These are phyloP conservation scores for Raphanus sativus DNA, from an alignment of 345 rosid genomes.

Conservation along the genomic window DNA sequence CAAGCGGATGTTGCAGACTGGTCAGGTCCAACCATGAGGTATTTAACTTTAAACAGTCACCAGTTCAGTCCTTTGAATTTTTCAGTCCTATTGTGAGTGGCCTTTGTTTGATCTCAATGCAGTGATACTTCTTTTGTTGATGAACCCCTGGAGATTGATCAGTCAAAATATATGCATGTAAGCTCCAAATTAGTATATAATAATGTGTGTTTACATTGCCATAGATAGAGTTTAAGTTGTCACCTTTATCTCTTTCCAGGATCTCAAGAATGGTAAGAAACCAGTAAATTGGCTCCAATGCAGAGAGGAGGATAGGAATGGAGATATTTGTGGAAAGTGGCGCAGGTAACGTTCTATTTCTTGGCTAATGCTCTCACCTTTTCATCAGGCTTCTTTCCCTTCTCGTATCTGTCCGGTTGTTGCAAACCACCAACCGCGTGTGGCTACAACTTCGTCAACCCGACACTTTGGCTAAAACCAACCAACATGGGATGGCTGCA, in stretches of 20 bases:
- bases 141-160: slow-evolving; percentile 47
- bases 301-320: slow-evolving; percentile 49
- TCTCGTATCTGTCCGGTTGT: slow-evolving; percentile 54
- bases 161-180: slow-evolving; percentile 50
- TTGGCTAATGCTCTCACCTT: slow-evolving; percentile 18
- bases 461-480: slow-evolving; percentile 79
- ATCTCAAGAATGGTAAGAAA: slow-evolving; percentile 40
- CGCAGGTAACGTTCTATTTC: slow-evolving; percentile 63
- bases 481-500: slow-evolving; percentile 61
- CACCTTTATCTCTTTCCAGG: slow-evolving; percentile 44
- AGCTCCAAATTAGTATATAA: slow-evolving; percentile 29
- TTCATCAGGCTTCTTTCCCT: background rate
- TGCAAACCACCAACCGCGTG: slow-evolving; percentile 88
- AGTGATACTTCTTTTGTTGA: slow-evolving; percentile 57
- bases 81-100: slow-evolving; percentile 5
- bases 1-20: slow-evolving; percentile 89
- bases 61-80: slow-evolving; percentile 13
- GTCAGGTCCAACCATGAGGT: slow-evolving; percentile 66
- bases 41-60: slow-evolving; percentile 29
- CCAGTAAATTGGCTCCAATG: slow-evolving; percentile 93
- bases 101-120: slow-evolving; percentile 31
- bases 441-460: slow-evolving; percentile 77
- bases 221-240: background rate
- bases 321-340: slow-evolving; percentile 92
- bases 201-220: slow-evolving; percentile 12